phyloP scores from a whole-genome alignment of 805 yeast species.

The Candida berthetii region DNA sequence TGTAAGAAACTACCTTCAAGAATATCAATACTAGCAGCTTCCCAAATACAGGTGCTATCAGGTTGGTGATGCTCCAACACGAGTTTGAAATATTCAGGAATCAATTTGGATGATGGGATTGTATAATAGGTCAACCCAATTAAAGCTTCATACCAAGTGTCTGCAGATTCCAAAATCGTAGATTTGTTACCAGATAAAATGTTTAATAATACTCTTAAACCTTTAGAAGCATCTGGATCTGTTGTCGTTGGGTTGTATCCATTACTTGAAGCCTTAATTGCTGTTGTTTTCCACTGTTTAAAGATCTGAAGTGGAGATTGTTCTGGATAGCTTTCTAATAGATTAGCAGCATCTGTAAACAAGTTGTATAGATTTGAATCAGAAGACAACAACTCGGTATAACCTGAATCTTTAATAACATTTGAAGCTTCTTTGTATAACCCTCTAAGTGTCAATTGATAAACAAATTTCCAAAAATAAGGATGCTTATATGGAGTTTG shows the following conservation, averaged over 20 bases:
- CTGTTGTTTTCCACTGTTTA: constrained; percentile 30
- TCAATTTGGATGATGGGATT: constrained; percentile 42
- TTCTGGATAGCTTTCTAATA: constrained; percentile 29
- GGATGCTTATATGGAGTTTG: constrained; percentile 42
- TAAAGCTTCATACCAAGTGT: constrained; percentile 65
- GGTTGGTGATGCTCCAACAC: constrained; percentile 28
- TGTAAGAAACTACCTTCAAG: constrained; percentile 50
- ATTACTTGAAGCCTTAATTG: constrained; percentile 16
- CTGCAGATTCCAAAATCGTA: constrained; percentile 44
- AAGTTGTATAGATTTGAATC: constrained; percentile 21
- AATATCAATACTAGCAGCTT: constrained; percentile 47
- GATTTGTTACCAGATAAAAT: constrained; percentile 31
- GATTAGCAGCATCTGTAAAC: constrained; percentile 24
- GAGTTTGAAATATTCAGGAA: constrained; percentile 33
- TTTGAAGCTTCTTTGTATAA: constrained; percentile 47
- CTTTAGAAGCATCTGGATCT: constrained; percentile 16
- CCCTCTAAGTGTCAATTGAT: constrained; percentile 56
- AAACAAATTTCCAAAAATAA: constrained; percentile 57
- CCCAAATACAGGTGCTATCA: constrained; percentile 41
- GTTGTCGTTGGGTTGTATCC: constrained; percentile 13
- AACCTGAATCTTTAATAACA: constrained; percentile 39
- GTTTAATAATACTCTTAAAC: constrained; percentile 23
- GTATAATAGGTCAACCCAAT: constrained; percentile 52
- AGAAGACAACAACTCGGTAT: constrained; percentile 25
- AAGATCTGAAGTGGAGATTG: constrained; percentile 22